phyloP scores from a whole-genome alignment of 331 rosid species.

The Arachis monticola region DNA sequence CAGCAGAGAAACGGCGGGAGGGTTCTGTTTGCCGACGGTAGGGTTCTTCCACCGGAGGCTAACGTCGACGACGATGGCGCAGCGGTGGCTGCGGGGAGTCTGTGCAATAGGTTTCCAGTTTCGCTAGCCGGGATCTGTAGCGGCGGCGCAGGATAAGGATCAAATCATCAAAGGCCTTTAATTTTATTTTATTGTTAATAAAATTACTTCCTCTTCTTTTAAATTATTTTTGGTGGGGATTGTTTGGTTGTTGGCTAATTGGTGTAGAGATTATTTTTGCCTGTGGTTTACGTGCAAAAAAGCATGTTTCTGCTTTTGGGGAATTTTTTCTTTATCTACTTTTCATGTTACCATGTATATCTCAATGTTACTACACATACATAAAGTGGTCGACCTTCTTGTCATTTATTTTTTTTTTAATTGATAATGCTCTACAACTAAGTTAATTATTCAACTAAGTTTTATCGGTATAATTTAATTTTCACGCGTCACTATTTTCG shows the following conservation, averaged over 20 bases:
- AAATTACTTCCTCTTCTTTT: background rate
- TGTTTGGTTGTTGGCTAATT: conserved; percentile 37
- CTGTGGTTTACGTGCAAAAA: conserved; percentile 41
- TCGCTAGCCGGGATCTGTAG: conserved; percentile 82
- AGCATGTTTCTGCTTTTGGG: conserved; percentile 37
- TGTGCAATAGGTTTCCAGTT: conserved; percentile 71
- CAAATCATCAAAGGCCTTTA: background rate
- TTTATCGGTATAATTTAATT: too few species aligned
- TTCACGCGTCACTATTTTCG: too few species aligned
- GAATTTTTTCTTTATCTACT: conserved; percentile 19
- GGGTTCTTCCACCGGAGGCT: conserved; percentile 79
- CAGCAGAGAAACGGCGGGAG: conserved; percentile 57
- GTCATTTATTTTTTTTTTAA: too few species aligned
- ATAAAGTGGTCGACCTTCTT: too few species aligned
- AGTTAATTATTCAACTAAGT: too few species aligned
- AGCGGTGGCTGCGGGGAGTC: conserved; percentile 50
- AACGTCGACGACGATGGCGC: conserved; percentile 53
- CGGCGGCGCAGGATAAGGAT: conserved; percentile 61
- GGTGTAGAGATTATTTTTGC: conserved; percentile 40
- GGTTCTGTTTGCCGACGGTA: conserved; percentile 74
- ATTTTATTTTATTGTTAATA: background rate
- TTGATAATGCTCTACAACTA: too few species aligned
- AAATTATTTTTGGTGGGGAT: background rate
- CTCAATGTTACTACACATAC: too few species aligned
- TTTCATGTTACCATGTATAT: conserved; percentile 1